Evolutionary conservation across 2,329 filamentous ascomycete genomes (phyloP).

Genomic region (Orbilia blumenaviensis): DNA sequence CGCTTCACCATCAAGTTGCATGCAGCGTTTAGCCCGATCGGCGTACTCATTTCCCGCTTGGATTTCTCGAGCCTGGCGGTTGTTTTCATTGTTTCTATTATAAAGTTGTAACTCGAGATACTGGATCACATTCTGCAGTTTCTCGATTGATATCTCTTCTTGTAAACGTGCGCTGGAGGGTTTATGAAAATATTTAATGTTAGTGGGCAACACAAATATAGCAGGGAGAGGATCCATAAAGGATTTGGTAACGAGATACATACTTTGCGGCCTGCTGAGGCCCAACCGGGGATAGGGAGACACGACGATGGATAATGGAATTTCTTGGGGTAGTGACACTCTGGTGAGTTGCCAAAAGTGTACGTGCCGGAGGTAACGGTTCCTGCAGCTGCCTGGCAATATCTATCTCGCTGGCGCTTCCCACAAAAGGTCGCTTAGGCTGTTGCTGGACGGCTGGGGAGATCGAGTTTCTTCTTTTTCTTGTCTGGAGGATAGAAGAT

Average conservation of each 20-base stretch:
- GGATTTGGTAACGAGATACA: no score
- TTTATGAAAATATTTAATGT: background rate
- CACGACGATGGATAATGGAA: background rate
- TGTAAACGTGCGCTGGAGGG: no score
- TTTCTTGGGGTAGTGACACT: background rate
- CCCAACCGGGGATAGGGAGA: background rate
- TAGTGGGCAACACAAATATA: background rate
- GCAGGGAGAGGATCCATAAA: no score
- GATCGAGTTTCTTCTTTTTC: no score
- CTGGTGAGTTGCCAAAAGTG: background rate
- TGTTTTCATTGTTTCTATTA: constrained; percentile 23
- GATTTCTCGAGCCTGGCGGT: constrained; percentile 22
- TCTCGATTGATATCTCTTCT: no score
- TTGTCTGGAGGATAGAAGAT: no score
- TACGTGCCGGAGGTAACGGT: background rate
- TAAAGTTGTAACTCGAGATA: constrained; percentile 22
- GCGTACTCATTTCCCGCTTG: constrained; percentile 14
- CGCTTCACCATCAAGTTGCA: constrained; percentile 27
- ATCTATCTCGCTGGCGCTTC: background rate
- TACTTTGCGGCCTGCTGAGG: no score
- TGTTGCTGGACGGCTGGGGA: background rate
- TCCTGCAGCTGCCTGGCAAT: background rate
- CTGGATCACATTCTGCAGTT: constrained; percentile 11
- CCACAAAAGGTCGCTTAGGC: background rate
- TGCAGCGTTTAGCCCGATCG: constrained; percentile 21